These are phyloP conservation scores for Aspergillus fischeri DNA, from an alignment of 2,329 filamentous ascomycete species.

Conservation along the genomic window DNA sequence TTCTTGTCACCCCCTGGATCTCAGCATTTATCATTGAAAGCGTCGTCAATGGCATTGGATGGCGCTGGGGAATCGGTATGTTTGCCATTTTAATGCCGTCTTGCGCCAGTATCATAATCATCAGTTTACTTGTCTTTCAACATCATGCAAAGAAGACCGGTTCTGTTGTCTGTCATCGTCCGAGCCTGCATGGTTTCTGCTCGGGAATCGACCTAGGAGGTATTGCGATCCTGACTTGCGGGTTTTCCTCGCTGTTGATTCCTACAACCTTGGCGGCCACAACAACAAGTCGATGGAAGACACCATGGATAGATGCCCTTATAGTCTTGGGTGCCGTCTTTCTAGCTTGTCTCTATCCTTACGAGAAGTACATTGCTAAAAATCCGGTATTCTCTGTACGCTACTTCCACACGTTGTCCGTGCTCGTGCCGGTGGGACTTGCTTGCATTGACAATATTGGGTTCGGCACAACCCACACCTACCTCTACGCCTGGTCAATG, in stretches of 20 bases:
- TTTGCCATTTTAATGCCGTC: conserved; percentile 42
- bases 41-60: conserved; percentile 39
- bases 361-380: conserved; percentile 44
- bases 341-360: conserved; percentile 44
- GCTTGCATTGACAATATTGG: conserved; percentile 43
- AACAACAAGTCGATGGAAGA: conserved; percentile 40
- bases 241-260: conserved; percentile 47
- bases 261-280: conserved; percentile 45
- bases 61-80: conserved; percentile 45
- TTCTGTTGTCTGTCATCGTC: conserved; percentile 21
- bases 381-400: conserved; percentile 45
- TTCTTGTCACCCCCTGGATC: conserved; percentile 40
- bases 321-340: conserved; percentile 42
- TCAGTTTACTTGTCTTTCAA: conserved; percentile 37
- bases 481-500: conserved; percentile 47
- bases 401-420: conserved; percentile 44
- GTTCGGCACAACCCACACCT: conserved; percentile 45
- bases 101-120: conserved; percentile 33
- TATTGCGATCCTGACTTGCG: conserved; percentile 45
- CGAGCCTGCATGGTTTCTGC: conserved; percentile 25
- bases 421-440: conserved; percentile 40
- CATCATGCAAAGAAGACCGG: conserved; percentile 28
- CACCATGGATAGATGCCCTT: conserved; percentile 44
- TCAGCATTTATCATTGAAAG: conserved; percentile 41
- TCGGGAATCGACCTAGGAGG: conserved; percentile 39